Percentiles rank a stretch among this genome's conserved stretches.
phyloP scores from a whole-genome alignment of 306 rosid genomes.

The Malus domestica region DNA sequence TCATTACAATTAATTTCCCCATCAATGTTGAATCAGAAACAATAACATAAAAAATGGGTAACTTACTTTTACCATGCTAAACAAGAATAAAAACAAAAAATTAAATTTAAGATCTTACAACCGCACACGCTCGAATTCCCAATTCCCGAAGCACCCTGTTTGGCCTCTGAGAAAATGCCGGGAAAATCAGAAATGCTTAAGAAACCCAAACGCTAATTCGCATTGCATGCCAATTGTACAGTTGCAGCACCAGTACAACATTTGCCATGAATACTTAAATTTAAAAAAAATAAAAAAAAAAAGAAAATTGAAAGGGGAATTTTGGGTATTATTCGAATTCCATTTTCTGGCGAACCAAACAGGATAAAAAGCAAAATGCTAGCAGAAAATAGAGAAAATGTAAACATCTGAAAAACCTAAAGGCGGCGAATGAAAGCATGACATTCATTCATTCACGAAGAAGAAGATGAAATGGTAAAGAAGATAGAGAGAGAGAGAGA shows the following conservation, averaged over 20 bases:
- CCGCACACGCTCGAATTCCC: background rate
- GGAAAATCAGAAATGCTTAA: background rate
- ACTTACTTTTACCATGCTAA: background rate
- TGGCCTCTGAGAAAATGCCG: conserved; percentile 19
- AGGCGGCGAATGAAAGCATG: background rate
- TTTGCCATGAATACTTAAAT: background rate
- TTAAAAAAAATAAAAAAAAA: background rate
- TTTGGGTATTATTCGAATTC: background rate
- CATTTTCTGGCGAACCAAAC: background rate
- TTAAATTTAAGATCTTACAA: background rate
- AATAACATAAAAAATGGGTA: background rate
- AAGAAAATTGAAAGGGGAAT: background rate
- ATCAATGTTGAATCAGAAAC: background rate
- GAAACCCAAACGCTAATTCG: background rate
- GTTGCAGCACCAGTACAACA: background rate
- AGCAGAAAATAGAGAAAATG: background rate
- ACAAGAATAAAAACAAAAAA: background rate
- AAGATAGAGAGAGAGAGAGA: no score
- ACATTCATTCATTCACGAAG: background rate
- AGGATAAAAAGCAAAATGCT: background rate
- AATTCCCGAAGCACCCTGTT: background rate
- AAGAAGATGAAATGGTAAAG: background rate
- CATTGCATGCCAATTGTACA: background rate
- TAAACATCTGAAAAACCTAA: conserved; percentile 6
- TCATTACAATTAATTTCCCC: conserved; percentile 1